Evolutionary conservation across 768 basidiomycete genomes (phyloP).

Genomic region (Trametes maxima): DNA sequence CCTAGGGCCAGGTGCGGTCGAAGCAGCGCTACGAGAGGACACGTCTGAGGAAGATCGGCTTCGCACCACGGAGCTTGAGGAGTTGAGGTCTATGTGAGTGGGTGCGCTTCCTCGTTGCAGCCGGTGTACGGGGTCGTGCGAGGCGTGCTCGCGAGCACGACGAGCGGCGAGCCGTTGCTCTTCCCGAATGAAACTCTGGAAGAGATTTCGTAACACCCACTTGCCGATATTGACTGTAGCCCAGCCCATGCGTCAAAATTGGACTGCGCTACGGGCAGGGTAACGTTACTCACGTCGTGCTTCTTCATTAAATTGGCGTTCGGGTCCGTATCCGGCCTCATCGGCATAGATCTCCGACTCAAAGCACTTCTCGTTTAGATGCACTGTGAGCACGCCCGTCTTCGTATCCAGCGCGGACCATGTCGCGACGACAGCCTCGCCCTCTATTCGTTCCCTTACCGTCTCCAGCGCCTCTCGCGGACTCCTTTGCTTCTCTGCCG

Average conservation of each 20-base stretch:
- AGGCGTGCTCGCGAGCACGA: constrained; percentile 24
- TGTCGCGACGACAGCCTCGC: constrained; percentile 80
- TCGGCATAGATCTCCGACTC: constrained; percentile 96
- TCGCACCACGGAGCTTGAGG: constrained; percentile 24
- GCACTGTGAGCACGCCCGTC: constrained; percentile 84
- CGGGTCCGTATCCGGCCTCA: constrained; percentile 72
- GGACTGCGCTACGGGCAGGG: background rate
- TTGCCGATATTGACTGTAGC: constrained; percentile 84
- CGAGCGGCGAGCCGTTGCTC: constrained; percentile 47
- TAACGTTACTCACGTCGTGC: constrained; percentile 62
- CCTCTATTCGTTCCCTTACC: constrained; percentile 91
- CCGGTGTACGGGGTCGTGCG: constrained; percentile 25
- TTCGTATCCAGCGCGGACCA: constrained; percentile 94
- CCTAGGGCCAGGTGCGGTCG: constrained; percentile 17
- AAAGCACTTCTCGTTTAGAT: constrained; percentile 86
- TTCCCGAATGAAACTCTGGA: constrained; percentile 74
- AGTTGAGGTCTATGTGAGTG: constrained; percentile 31
- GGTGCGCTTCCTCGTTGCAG: constrained; percentile 31
- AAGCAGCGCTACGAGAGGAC: constrained; percentile 16
- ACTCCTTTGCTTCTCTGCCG: constrained; percentile 53
- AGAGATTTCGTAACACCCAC: constrained; percentile 87
- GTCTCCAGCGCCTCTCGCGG: constrained; percentile 85
- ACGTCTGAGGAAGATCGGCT: constrained; percentile 35
- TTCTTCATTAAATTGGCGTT: constrained; percentile 73
- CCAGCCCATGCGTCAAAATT: background rate